phyloP scores from a whole-genome alignment of 2,329 filamentous ascomycete species.

The Colletotrichum noveboracense region DNA sequence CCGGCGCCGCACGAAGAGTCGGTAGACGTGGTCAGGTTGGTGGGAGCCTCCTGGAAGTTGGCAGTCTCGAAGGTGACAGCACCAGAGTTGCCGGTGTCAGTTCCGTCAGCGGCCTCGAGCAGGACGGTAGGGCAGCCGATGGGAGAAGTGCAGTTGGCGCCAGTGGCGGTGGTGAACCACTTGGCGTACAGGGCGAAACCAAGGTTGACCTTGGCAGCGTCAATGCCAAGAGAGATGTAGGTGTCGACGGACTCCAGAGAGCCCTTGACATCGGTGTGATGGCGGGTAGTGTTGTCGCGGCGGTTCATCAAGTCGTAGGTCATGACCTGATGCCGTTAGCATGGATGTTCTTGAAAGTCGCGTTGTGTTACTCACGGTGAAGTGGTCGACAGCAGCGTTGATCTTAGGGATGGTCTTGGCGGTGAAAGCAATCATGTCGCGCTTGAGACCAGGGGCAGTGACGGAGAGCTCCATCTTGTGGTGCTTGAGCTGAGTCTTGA shows the following conservation, averaged over 20 bases:
- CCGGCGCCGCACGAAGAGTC: constrained; percentile 4
- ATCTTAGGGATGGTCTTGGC: constrained; percentile 60
- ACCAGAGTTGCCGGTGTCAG: constrained; percentile 58
- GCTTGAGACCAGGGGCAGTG: constrained; percentile 66
- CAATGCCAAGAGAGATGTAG: constrained; percentile 63
- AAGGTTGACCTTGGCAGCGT: constrained; percentile 62
- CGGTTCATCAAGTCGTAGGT: constrained; percentile 77
- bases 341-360: too few species aligned
- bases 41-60: constrained; percentile 28
- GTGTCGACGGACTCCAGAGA: constrained; percentile 61
- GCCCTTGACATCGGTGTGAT: constrained; percentile 64
- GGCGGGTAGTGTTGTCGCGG: constrained; percentile 67
- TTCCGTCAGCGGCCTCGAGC: constrained; percentile 65
- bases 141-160: constrained; percentile 48
- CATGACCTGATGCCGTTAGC: constrained; percentile 54
- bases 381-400: constrained; percentile 64
- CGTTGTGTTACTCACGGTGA: constrained; percentile 59
- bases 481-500: constrained; percentile 62
- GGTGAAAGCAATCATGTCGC: constrained; percentile 74
- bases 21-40: constrained; percentile 7
- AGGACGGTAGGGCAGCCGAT: constrained; percentile 64
- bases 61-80: constrained; percentile 43
- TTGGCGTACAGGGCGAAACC: constrained; percentile 75
- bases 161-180: constrained; percentile 63
- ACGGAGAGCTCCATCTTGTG: constrained; percentile 64